Percentiles rank a stretch among this genome's conserved stretches.
Conservation (phyloP, 306 rosid species). For the Leucaena leucocephala region DNA sequence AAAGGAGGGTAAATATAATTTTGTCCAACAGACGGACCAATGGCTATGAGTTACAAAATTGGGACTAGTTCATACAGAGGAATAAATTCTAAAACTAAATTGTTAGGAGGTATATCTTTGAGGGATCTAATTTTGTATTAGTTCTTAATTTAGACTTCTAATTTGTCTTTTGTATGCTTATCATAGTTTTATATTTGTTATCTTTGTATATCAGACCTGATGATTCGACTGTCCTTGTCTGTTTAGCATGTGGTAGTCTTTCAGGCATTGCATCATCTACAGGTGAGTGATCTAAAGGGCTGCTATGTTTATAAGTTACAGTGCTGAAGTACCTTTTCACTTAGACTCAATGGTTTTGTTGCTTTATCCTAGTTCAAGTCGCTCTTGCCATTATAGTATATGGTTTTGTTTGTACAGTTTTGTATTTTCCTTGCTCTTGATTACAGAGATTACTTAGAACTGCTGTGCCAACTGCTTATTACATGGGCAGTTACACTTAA, state of each 20-base stretch:
- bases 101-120: not conserved
- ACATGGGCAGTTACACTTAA: slow-evolving; percentile 35
- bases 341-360: not conserved
- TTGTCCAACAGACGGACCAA: not conserved
- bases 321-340: slow-evolving; percentile 18
- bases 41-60: not conserved
- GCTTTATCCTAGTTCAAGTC: not conserved
- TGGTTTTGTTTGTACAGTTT: not conserved
- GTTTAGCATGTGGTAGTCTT: slow-evolving; percentile 94
- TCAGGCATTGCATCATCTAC: slow-evolving; percentile 98
- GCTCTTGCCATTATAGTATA: not conserved
- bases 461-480: slow-evolving; percentile 36
- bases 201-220: slow-evolving; percentile 54
- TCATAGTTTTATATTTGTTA: slow-evolving; percentile 23
- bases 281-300: slow-evolving; percentile 68
- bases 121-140: not conserved
- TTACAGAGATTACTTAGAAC: slow-evolving; percentile 35
- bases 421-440: slow-evolving; percentile 31
- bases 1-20: not conserved
- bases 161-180: slow-evolving; percentile 12
- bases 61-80: not conserved
- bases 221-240: slow-evolving; percentile 74
- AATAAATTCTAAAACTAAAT: not conserved
- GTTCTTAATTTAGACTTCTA: slow-evolving; percentile 7
- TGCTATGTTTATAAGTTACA: slow-evolving; percentile 16